These are phyloP conservation scores for Straminergon stramineum DNA, from an alignment of 225 moss, liverwort and hornwort species.

Conservation along the genomic window DNA sequence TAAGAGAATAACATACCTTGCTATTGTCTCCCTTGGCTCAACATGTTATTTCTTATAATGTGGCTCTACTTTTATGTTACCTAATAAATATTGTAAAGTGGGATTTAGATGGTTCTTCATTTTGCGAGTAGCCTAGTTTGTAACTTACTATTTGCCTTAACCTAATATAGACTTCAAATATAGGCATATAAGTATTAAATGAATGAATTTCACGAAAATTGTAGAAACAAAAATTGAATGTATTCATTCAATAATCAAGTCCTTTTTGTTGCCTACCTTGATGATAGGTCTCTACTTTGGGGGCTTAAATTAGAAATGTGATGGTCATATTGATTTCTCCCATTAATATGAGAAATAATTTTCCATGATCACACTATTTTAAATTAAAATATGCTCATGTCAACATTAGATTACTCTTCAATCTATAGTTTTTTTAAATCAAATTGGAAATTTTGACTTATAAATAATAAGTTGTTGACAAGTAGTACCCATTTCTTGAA, in stretches of 20 bases:
- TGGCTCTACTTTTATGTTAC: not conserved
- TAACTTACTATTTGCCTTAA: not conserved
- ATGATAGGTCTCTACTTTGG: not conserved
- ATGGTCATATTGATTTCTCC: not conserved
- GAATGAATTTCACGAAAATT: not conserved
- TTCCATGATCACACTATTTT: too few relatives aligned
- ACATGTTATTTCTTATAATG: not conserved
- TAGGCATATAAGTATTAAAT: not conserved
- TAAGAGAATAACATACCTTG: not conserved
- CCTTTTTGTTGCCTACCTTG: rapidly evolving
- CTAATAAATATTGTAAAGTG: not conserved
- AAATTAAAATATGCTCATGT: not conserved
- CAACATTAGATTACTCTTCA: not conserved
- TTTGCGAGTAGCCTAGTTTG: not conserved
- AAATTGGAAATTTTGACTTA: not conserved
- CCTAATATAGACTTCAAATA: not conserved
- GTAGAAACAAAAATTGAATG: not conserved
- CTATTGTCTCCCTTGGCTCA: rapidly evolving
- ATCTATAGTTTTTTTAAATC: too few relatives aligned
- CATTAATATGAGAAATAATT: too few relatives aligned
- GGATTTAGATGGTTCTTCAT: not conserved
- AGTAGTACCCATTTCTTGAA: too few relatives aligned
- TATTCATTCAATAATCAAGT: not conserved
- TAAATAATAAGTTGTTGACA: not conserved
- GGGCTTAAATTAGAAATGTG: not conserved